These are phyloP conservation scores for Pyrus betulifolia DNA, from an alignment of 306 rosid species.

Conservation along the genomic window DNA sequence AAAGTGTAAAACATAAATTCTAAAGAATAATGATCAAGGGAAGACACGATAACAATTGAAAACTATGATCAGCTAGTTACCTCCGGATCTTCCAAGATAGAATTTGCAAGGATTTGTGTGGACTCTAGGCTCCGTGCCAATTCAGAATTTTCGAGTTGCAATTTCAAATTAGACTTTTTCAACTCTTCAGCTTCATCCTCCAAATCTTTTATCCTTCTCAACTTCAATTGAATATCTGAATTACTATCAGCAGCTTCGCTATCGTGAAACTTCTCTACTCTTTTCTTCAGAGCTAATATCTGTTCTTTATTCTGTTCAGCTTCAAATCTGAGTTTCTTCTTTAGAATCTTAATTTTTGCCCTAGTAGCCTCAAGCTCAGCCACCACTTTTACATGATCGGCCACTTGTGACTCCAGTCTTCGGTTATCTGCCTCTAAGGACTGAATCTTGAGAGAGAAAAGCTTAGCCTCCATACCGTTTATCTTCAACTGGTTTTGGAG, in stretches of 20 bases:
- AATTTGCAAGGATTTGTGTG: constrained; percentile 70
- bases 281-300: constrained; percentile 50
- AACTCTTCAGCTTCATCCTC: constrained; percentile 54
- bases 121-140: constrained; percentile 65
- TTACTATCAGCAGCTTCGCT: constrained; percentile 34
- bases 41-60: neutral
- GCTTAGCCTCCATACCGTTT: constrained; percentile 67
- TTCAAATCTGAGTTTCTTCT: constrained; percentile 64
- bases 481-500: constrained; percentile 72
- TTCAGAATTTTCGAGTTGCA: constrained; percentile 57
- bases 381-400: constrained; percentile 39
- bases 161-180: constrained; percentile 40
- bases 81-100: constrained; percentile 59
- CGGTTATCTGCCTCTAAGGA: constrained; percentile 61
- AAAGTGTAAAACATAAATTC: neutral
- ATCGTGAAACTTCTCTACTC: constrained; percentile 58
- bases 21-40: neutral
- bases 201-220: constrained; percentile 44
- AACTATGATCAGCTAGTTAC: constrained; percentile 25
- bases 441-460: constrained; percentile 65
- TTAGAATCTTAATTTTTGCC: constrained; percentile 50
- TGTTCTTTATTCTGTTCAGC: constrained; percentile 69
- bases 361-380: constrained; percentile 68
- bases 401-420: constrained; percentile 45
- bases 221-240: constrained; percentile 28